Evolutionary conservation across 306 rosid species (phyloP).

Genomic region (Biancaea sappan): DNA sequence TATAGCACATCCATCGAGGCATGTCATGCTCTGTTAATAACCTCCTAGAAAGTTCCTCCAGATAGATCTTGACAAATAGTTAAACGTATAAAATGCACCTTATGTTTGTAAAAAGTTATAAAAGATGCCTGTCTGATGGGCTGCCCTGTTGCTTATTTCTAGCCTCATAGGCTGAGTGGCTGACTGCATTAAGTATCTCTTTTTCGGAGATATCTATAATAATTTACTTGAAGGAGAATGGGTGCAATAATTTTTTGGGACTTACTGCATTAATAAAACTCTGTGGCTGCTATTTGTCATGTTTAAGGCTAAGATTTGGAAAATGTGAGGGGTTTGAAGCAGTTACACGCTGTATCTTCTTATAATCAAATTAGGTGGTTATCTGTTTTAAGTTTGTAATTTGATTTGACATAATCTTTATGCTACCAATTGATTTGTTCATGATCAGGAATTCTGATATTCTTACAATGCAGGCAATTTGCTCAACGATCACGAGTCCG

Average conservation of each 20-base stretch:
- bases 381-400: not conserved
- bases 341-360: constrained; percentile 3
- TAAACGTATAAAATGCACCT: constrained; percentile 12
- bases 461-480: constrained; percentile 76
- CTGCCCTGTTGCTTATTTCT: not conserved
- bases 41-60: constrained; percentile 1
- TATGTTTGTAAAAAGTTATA: not conserved
- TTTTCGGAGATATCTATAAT: constrained; percentile 1
- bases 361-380: not conserved
- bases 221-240: not conserved
- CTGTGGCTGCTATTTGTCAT: not conserved
- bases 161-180: not conserved
- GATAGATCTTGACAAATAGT: not conserved
- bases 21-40: not conserved
- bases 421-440: not conserved
- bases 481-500: constrained; percentile 99
- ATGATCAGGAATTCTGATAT: constrained; percentile 27
- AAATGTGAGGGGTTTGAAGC: not conserved
- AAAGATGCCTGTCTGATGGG: not conserved
- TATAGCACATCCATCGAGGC: not conserved
- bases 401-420: not conserved
- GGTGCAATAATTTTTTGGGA: not conserved
- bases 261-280: constrained; percentile 26
- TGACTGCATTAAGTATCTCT: not conserved
- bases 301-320: not conserved